Evolutionary conservation across 495 filamentous ascomycete species (phyloP), one percentile per base, ranked within the genome.

Genomic region (Xylaria acuta): DNA sequence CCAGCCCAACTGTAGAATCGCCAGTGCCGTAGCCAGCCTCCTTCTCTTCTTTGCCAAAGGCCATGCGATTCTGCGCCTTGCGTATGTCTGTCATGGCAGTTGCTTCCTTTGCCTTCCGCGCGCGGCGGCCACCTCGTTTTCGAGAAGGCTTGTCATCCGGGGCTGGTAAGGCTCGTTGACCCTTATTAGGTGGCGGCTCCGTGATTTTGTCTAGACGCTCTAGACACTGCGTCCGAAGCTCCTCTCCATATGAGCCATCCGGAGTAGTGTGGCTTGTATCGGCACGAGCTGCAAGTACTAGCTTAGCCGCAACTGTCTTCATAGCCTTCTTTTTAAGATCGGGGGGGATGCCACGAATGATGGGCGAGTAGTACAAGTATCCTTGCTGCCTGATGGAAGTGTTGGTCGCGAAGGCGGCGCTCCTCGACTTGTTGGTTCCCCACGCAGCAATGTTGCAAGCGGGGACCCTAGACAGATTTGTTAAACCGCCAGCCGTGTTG

Each of bases 71-170:
- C 82, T 97, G 95, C 9, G 95, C 94, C 78, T 98, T 98, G 69
- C 94, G 92, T 40, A 99, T 84, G 69, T 99, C 96, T 2, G 96
- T 99, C 94, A 98, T 97, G 71, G 96, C 95, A 7, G 92, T 92
- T 11, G 95, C 94, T 84, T 98, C 97, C 86, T 99, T 99, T 71
- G 95, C 96, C 80, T 97, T 97, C 49, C 96, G 88, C 5, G 95
- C 96, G 72, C 95, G 88, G 36, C 97, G 87, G 60, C 96, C 96
- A 80, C 96, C 96, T 74, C 96, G 93, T 82, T 99, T 99, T 25
- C 94, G 86, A 20, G 93, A 90, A 18, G 93, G 96, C 81, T 98
- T 99, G 79, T 99, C 96, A 79, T 98, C 96, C 0, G 96, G 96
- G 3, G 94, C 94, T 12, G 96, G 96, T 11, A 99, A 88, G 0